A percentile compares a stretch with the other conserved stretches of the same genome.
Evolutionary conservation across 495 filamentous ascomycete genomes (phyloP).

Genomic region (Xanthoparmelia taractica): DNA sequence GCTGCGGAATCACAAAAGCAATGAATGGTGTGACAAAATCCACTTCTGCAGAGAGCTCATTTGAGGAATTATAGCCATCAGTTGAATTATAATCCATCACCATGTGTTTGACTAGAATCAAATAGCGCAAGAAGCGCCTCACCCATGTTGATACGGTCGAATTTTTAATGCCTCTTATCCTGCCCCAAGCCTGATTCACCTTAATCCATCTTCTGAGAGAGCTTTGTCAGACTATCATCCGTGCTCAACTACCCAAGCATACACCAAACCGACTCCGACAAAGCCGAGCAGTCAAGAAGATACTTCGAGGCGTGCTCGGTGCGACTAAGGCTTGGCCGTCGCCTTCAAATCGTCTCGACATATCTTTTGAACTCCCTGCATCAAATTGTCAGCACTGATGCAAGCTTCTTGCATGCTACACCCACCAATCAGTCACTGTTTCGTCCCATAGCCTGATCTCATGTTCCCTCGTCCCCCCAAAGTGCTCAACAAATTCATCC

Average conservation of each 20-base stretch:
- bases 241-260: neutral
- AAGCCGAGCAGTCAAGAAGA: neutral
- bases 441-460: conserved; percentile 90
- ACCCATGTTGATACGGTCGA: too few species aligned
- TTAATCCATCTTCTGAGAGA: neutral
- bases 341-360: conserved; percentile 58
- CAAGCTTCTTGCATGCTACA: conserved; percentile 19
- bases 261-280: neutral
- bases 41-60: neutral
- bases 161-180: neutral
- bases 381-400: conserved; percentile 16
- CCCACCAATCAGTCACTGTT: conserved; percentile 87
- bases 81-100: too few species aligned
- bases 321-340: neutral
- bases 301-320: neutral
- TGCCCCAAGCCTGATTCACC: neutral
- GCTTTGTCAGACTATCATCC: neutral
- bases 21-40: too few species aligned
- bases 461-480: conserved; percentile 84
- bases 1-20: too few species aligned
- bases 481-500: conserved; percentile 93
- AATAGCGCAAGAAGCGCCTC: too few species aligned
- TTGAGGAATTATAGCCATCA: neutral
- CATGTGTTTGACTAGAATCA: too few species aligned
- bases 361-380: conserved; percentile 60